Evolutionary conservation across 805 yeast species (phyloP), one percentile per base, ranked within the genome.

Genomic region (Scheffersomyces coipomensis): DNA sequence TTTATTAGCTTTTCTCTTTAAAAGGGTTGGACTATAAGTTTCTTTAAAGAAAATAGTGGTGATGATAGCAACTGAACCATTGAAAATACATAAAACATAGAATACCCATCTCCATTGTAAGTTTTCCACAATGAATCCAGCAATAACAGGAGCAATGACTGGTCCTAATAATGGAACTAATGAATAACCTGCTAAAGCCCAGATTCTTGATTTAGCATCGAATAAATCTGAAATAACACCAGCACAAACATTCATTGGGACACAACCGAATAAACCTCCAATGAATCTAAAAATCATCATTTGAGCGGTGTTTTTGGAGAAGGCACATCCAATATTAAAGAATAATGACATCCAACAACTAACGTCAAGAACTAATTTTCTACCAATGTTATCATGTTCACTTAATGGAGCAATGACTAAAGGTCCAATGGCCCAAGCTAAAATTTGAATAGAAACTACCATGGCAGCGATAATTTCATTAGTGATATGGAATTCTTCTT

Each of bases 341-440:
- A 52, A 42, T 25, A 62, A 54, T 2, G 60, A 47, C 35, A 65
- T 37, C 68, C 71, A 66, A 33, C 66, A 57, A 2, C 68, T 55
- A 7, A 53, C 33, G 34, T 62, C 63, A 21, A 67, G 46, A 4
- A 67, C 58, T 2, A 59, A 47, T 41, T 58, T 60, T 32, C 73
- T 48, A 1, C 73, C 73, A 22, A 64, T 51, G n/a, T 47, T 45
- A 35, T 64, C 68, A 25, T 54, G 56, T 44, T 66, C 71, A 35
- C 67, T 60, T 24, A 67, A 49, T 3, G 73, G 73, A 2, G 73
- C 67, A 32, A 67, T 60, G 13, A 66, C 29, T 25, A 66, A 51
- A 2, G 73, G 73, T 2, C 71, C 71, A 8, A 66, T 27, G 2
- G 71, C 71, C 66, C 68, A 67, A 3, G 72, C 67, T 21, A 67